Evolutionary conservation across 2,329 filamentous ascomycete genomes (phyloP).

Genomic region (Fusarium poae): DNA sequence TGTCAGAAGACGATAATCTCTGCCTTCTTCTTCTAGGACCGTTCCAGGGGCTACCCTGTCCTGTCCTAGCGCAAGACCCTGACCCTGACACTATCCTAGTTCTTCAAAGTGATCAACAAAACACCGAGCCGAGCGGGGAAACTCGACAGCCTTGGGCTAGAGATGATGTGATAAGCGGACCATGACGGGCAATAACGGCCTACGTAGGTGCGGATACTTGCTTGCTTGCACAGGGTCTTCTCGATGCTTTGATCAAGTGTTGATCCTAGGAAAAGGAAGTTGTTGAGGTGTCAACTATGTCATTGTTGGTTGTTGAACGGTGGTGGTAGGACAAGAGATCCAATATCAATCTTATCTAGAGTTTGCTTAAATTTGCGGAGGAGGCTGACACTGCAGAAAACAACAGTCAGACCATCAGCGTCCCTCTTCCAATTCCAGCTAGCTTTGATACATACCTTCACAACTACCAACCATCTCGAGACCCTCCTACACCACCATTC

Average conservation of each 20-base stretch:
- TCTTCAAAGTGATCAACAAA: conserved; percentile 27
- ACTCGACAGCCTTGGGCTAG: conserved; percentile 19
- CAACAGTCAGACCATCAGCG: conserved; percentile 27
- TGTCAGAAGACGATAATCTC: background rate
- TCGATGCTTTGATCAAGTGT: background rate
- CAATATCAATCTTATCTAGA: conserved; percentile 29
- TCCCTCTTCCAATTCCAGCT: conserved; percentile 12
- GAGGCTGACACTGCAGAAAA: conserved; percentile 15
- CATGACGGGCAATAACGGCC: conserved; percentile 38
- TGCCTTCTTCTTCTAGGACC: conserved; percentile 25
- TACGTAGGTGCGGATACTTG: background rate
- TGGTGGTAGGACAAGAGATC: conserved; percentile 13
- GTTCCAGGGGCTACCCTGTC: conserved; percentile 28
- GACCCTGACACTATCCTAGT: conserved; percentile 4
- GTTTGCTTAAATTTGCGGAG: conserved; percentile 28
- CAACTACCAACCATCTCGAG: conserved; percentile 27
- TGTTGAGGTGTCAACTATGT: background rate
- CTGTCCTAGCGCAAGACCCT: conserved; percentile 28
- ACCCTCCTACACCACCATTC: conserved; percentile 28
- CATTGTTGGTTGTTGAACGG: background rate
- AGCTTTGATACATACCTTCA: background rate
- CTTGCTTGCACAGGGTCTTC: conserved; percentile 1
- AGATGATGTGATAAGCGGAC: conserved; percentile 36
- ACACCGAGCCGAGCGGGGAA: conserved; percentile 33
- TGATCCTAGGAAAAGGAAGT: background rate